These are phyloP conservation scores for Cutaneotrichosporon sp. DNA, from an alignment of 1,284 basidiomycete species.

Conservation along the genomic window DNA sequence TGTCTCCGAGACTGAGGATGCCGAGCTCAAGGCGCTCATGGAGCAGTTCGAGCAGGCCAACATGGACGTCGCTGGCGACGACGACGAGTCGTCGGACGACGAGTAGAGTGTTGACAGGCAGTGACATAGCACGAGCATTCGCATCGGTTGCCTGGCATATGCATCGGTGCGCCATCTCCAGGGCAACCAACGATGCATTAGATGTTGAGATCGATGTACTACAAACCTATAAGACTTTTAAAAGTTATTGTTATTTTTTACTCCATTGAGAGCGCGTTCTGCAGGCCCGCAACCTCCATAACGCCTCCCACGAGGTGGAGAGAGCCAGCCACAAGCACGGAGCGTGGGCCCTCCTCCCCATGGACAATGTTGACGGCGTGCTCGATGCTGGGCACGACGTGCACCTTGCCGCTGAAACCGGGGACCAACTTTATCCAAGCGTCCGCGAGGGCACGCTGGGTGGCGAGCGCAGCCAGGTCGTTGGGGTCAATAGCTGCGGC, in stretches of 20 bases:
- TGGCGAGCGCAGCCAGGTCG: slow-evolving; percentile 67
- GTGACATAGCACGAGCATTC: slow-evolving; percentile 7
- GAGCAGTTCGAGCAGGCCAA: slow-evolving; percentile 87
- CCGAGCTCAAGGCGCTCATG: slow-evolving; percentile 92
- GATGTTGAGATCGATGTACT: slow-evolving; percentile 9
- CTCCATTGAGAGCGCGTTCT: slow-evolving; percentile 55
- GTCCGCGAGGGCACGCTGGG: slow-evolving; percentile 70
- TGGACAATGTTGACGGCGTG: slow-evolving; percentile 72
- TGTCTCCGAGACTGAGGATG: slow-evolving; percentile 93
- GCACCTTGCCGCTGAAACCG: slow-evolving; percentile 63
- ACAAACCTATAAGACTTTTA: background rate
- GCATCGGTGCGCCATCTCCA: slow-evolving; percentile 9
- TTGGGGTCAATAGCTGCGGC: slow-evolving; percentile 64
- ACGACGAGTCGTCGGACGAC: slow-evolving; percentile 57
- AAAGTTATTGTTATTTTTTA: slow-evolving; percentile 15
- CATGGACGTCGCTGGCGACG: slow-evolving; percentile 89
- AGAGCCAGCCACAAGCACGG: slow-evolving; percentile 83
- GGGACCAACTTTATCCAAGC: slow-evolving; percentile 71
- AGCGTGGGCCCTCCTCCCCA: slow-evolving; percentile 36
- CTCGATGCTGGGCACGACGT: slow-evolving; percentile 84
- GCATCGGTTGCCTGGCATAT: slow-evolving; percentile 8
- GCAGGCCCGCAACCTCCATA: slow-evolving; percentile 81
- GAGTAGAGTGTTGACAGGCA: slow-evolving; percentile 4
- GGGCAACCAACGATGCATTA: slow-evolving; percentile 6
- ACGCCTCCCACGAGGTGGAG: slow-evolving; percentile 92